Conservation (phyloP, 1,139 yeast genomes). For the Ogataea hybrid region DNA sequence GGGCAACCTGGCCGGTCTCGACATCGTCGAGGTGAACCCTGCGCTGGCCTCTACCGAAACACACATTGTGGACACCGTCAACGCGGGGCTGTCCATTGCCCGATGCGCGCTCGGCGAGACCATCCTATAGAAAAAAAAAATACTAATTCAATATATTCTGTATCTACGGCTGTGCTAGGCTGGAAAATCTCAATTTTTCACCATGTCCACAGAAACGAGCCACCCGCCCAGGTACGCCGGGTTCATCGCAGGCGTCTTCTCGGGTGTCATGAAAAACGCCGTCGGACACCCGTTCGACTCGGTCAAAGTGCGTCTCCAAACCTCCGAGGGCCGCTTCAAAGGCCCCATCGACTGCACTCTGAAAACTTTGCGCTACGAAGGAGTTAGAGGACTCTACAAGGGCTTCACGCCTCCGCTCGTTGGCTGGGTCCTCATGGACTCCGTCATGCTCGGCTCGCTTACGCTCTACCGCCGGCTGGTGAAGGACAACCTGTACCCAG, state of each 20-base stretch:
- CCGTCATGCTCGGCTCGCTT: conserved; percentile 82
- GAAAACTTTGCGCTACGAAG: conserved; percentile 73
- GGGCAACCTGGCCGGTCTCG: conserved; percentile 82
- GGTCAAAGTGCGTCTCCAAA: conserved; percentile 82
- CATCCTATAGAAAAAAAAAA: conserved; percentile 47
- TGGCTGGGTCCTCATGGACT: conserved; percentile 94
- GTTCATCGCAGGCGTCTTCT: conserved; percentile 85
- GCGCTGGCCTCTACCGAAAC: conserved; percentile 74
- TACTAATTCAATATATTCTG: not conserved
- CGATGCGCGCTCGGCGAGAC: conserved; percentile 96
- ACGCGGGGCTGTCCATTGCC: conserved; percentile 88
- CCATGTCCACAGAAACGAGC: no score
- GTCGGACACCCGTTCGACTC: conserved; percentile 97
- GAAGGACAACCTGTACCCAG: conserved; percentile 60
- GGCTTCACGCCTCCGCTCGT: conserved; percentile 91
- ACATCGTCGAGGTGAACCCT: conserved; percentile 94
- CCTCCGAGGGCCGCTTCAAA: conserved; percentile 72
- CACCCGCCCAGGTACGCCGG: conserved; percentile 63
- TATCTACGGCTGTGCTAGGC: conserved; percentile 2
- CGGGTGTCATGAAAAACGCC: conserved; percentile 81
- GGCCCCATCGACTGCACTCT: conserved; percentile 82
- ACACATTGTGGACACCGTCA: conserved; percentile 80
- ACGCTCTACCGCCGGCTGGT: conserved; percentile 71
- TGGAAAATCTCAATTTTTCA: no score
- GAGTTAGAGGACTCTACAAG: conserved; percentile 72